These are phyloP conservation scores for Lachancea sp. DNA, from an alignment of 805 yeast species.

Conservation along the genomic window DNA sequence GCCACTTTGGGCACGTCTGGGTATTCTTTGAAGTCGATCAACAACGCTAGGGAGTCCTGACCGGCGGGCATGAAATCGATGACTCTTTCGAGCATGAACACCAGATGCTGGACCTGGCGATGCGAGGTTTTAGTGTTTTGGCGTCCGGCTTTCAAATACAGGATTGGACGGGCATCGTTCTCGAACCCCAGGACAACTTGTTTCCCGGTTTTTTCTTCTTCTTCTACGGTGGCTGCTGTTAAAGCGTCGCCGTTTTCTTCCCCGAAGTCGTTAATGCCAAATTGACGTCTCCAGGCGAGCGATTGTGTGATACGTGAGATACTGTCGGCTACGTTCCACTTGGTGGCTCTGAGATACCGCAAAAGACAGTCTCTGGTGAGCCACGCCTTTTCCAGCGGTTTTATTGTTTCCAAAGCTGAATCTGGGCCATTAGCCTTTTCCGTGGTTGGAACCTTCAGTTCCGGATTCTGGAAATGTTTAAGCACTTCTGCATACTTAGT, in stretches of 20 bases:
- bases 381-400: conserved; percentile 76
- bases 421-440: conserved; percentile 35
- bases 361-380: conserved; percentile 84
- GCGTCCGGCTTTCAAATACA: conserved; percentile 88
- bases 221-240: conserved; percentile 47
- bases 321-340: conserved; percentile 73
- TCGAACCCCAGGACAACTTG: conserved; percentile 89
- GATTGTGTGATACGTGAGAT: conserved; percentile 70
- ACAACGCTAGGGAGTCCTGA: conserved; percentile 84
- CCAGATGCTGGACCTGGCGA: conserved; percentile 93
- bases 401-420: conserved; percentile 29
- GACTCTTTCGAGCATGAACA: conserved; percentile 84
- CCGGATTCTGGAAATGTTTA: conserved; percentile 53
- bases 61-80: conserved; percentile 95
- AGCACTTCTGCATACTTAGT: conserved; percentile 57
- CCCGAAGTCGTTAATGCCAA: conserved; percentile 54
- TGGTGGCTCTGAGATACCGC: conserved; percentile 88
- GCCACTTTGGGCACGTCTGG: conserved; percentile 46
- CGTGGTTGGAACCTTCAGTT: conserved; percentile 41
- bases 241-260: conserved; percentile 44
- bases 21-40: conserved; percentile 87
- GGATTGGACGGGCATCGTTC: conserved; percentile 82
- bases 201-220: conserved; percentile 86
- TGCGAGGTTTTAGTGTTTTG: conserved; percentile 89
- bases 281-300: conserved; percentile 88